These are phyloP conservation scores for Penicillium polonicum DNA, from an alignment of 2,329 filamentous ascomycete species.

Conservation along the genomic window DNA sequence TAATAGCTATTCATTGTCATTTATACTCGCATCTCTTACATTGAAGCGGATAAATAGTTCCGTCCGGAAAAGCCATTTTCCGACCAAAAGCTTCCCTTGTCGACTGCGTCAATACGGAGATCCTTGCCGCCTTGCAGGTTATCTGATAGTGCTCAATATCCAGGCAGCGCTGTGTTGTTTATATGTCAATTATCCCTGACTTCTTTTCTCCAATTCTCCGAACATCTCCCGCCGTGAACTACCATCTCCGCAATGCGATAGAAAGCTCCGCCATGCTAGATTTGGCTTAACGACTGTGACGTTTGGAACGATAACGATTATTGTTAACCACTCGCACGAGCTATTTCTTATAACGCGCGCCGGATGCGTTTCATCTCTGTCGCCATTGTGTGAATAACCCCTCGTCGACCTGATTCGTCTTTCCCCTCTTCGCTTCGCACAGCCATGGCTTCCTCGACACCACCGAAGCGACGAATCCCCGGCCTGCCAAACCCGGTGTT, in stretches of 20 bases:
- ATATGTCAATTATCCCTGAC: not conserved
- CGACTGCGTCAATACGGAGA: not conserved
- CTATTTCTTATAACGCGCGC: conserved; percentile 15
- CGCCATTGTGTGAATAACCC: not conserved
- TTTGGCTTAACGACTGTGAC: conserved; percentile 1
- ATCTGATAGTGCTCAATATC: not conserved
- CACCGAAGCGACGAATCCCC: conserved; percentile 32
- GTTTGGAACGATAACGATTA: conserved; percentile 4
- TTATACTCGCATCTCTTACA: not conserved
- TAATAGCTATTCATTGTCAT: not conserved
- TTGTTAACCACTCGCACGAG: not conserved
- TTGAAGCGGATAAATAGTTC: not conserved
- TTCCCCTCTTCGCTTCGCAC: not conserved
- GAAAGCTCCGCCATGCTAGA: conserved; percentile 11
- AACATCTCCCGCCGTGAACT: not conserved
- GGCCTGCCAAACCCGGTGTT: conserved; percentile 50
- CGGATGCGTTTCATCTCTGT: conserved; percentile 16
- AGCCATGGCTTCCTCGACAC: conserved; percentile 24
- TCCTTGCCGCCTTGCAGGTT: not conserved
- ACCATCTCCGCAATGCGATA: conserved; percentile 1
- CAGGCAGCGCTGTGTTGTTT: not conserved
- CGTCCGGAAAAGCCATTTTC: not conserved
- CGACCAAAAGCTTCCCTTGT: conserved; percentile 5
- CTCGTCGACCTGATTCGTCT: not conserved
- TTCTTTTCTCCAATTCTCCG: not conserved